Evolutionary conservation across 345 rosid species (phyloP).

Genomic region (Lepidium africanum): DNA sequence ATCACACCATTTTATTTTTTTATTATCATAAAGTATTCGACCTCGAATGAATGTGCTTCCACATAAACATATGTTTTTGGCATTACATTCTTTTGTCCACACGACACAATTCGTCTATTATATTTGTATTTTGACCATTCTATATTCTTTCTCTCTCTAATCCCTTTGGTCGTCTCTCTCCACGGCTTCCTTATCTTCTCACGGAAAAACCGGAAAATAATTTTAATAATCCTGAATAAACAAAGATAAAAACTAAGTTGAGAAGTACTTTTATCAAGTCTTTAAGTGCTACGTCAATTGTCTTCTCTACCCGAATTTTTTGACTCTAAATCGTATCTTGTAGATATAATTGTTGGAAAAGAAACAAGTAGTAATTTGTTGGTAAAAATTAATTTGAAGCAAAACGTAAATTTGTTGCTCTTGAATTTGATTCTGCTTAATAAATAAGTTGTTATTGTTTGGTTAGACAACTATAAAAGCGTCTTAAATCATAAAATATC

Average conservation of each 20-base stretch:
- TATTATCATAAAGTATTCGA: neutral
- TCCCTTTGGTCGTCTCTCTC: constrained; percentile 17
- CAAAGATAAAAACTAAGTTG: neutral
- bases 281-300: too few relatives aligned
- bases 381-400: too few relatives aligned
- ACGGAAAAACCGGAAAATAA: constrained; percentile 18
- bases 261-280: too few relatives aligned
- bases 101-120: constrained; percentile 15
- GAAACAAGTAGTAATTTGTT: too few relatives aligned
- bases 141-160: neutral
- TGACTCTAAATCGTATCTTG: too few relatives aligned
- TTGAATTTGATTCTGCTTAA: too few relatives aligned
- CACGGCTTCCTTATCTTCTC: constrained; percentile 35
- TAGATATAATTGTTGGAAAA: too few relatives aligned
- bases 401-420: too few relatives aligned
- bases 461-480: too few relatives aligned
- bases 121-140: constrained; percentile 21
- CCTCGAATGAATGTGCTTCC: constrained; percentile 1
- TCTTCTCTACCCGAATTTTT: too few relatives aligned
- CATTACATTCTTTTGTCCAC: constrained; percentile 6
- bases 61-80: constrained; percentile 6
- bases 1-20: neutral
- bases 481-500: too few relatives aligned
- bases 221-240: constrained; percentile 1
- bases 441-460: too few relatives aligned